Evolutionary conservation across 176 grass and related monocot genomes (phyloP).

Genomic region (Aegilops umbellulata): DNA sequence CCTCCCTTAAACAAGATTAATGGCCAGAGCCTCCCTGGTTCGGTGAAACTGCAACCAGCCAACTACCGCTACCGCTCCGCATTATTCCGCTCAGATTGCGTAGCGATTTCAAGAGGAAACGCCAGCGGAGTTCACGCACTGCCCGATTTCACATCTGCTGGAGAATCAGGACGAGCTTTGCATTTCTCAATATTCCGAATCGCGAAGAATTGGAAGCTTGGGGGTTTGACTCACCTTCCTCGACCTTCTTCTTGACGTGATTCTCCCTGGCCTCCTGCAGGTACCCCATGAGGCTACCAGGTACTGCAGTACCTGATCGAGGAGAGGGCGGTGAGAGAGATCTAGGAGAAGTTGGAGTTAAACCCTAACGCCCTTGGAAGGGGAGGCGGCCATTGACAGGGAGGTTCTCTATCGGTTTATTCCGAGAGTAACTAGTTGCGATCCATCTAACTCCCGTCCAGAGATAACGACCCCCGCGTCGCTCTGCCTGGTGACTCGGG

Average conservation of each 20-base stretch:
- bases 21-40: not conserved
- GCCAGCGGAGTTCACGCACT: not conserved
- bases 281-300: slow-evolving; percentile 58
- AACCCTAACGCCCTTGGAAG: slow-evolving; percentile 42
- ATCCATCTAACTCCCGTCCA: too few relatives aligned
- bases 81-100: not conserved
- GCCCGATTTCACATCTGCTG: not conserved
- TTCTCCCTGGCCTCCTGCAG: slow-evolving; percentile 89
- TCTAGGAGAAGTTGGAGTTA: slow-evolving; percentile 5
- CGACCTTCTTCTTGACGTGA: slow-evolving; percentile 98
- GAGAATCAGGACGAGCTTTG: not conserved
- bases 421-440: too few relatives aligned
- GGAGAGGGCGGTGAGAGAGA: slow-evolving; percentile 8
- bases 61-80: not conserved
- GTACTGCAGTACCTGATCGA: not conserved
- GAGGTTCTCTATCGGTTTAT: not conserved
- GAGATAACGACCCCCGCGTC: too few relatives aligned
- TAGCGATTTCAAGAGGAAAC: not conserved
- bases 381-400: slow-evolving; percentile 27
- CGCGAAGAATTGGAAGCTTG: not conserved
- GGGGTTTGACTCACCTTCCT: slow-evolving; percentile 63
- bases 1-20: too few relatives aligned
- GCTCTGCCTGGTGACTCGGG: too few relatives aligned
- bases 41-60: not conserved
- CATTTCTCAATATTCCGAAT: slow-evolving; percentile 1